Percentiles rank a stretch among this genome's conserved stretches.
Evolutionary conservation across 352 stramenopile genomes (phyloP).

Genomic region (Pythium apleroticum): DNA sequence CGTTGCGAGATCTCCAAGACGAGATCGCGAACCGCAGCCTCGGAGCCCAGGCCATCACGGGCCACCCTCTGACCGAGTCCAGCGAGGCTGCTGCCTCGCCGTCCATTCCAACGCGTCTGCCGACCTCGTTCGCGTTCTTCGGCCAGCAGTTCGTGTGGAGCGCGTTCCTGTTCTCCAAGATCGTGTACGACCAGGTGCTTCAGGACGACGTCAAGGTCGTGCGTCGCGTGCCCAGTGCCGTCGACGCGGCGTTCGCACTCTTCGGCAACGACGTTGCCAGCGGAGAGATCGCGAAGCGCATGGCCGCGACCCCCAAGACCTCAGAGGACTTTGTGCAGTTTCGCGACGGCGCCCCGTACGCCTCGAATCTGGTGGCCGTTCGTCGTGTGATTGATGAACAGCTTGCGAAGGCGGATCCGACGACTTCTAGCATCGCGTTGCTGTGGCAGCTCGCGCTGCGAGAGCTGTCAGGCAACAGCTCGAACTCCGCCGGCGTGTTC

Average conservation of each 20-base stretch:
- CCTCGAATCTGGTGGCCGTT: constrained; percentile 23
- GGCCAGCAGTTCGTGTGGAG: constrained; percentile 35
- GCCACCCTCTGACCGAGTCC: constrained; percentile 19
- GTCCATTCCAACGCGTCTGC: constrained; percentile 2
- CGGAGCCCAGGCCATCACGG: constrained; percentile 23
- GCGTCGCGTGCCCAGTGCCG: constrained; percentile 26
- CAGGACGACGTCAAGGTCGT: constrained; percentile 18
- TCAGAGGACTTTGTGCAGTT: constrained; percentile 22
- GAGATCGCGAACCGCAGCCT: constrained; percentile 17
- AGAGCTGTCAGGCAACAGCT: constrained; percentile 20
- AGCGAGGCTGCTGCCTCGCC: constrained; percentile 3
- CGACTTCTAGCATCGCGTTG: constrained; percentile 20
- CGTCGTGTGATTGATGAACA: constrained; percentile 18
- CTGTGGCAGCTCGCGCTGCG: constrained; percentile 29
- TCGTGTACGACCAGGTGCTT: constrained; percentile 30
- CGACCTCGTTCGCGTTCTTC: constrained; percentile 27
- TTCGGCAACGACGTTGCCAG: constrained; percentile 26
- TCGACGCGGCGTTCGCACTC: constrained; percentile 29
- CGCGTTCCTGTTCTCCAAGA: constrained; percentile 33
- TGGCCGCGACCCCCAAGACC: constrained; percentile 9
- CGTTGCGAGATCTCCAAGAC: constrained; percentile 15
- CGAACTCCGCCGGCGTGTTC: constrained; percentile 13
- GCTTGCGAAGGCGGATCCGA: constrained; percentile 8
- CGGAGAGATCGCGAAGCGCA: constrained; percentile 23
- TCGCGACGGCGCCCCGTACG: constrained; percentile 30